Evolutionary conservation across 768 basidiomycete species (phyloP), one percentile per base, ranked within the genome.

Genomic region (Xerocomus potaroensis): DNA sequence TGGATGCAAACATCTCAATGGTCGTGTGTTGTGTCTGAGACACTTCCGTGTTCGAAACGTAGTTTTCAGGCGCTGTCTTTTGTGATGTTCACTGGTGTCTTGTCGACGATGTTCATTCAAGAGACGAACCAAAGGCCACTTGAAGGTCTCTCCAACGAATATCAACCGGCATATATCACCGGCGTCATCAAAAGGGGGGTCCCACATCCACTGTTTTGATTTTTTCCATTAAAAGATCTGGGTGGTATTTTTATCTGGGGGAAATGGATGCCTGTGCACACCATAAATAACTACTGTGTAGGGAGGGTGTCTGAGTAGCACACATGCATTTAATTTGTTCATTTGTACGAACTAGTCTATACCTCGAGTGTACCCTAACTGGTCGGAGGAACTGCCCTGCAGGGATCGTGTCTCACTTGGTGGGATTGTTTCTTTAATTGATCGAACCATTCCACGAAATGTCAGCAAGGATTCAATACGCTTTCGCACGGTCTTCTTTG

Each of bases 61-160:
- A 85, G 83, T 54, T 65, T 92, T 31, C 77, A 89, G 63, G 78
- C 87, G 51, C 86, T 91, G 51, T 86, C 88, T 8, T 68, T 89
- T 39, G 83, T 91, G 74, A 91, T 90, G 88, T 68, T 89, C 47
- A 89, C 86, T 1, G 90, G 90, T 43, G 70, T 90, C 55, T 75
- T 83, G 69, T 89, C 91, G 8, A 91, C 90, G 2, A 68, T 89
- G 33, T 75, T 91, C 21, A 62, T 92, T n/a, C 85, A 86, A 26
- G 91, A 92, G 69, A 91, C 91, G 38, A 92, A 79, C 61, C 66
- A 69, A 12, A 68, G 57, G 60, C 59, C 77, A 7, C 73, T 90
- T 19, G 87, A 90, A 66, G 78, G 83, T 9, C 70, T 89, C 19
- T 89, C 87, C 8, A 80, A 81, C 58, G 87, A 90, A 63, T 63